Evolutionary conservation across 2,329 filamentous ascomycete genomes (phyloP).

Genomic region (Diaporthe citrichinensis): DNA sequence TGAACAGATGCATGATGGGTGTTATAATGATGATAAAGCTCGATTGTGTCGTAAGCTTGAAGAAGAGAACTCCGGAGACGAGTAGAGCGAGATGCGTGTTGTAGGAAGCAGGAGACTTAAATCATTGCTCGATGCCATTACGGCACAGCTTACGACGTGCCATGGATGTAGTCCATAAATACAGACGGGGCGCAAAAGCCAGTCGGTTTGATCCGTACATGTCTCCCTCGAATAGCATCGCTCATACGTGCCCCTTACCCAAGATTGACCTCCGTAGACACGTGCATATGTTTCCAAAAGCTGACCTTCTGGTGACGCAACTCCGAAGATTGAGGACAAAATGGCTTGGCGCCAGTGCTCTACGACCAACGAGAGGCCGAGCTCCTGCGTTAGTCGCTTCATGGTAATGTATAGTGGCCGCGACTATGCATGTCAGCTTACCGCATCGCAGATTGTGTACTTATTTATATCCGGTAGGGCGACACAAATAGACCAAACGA

Average conservation of each 20-base stretch:
- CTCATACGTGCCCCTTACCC: neutral
- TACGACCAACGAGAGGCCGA: conserved; percentile 3
- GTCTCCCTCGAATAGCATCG: neutral
- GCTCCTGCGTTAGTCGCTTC: conserved; percentile 24
- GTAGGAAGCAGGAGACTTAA: neutral
- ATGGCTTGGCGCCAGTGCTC: neutral
- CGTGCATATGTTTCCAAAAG: conserved; percentile 1
- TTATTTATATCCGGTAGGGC: conserved; percentile 20
- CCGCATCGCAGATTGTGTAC: neutral
- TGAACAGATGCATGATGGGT: conserved; percentile 6
- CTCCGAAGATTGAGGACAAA: neutral
- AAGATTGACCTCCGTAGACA: neutral
- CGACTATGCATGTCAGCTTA: conserved; percentile 34
- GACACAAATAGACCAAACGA: conserved; percentile 26
- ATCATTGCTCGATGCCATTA: neutral
- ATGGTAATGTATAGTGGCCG: neutral
- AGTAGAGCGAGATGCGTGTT: neutral
- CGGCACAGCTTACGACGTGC: neutral
- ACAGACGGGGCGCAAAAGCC: conserved; percentile 3
- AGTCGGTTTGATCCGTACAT: conserved; percentile 24
- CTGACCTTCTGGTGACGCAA: conserved; percentile 5
- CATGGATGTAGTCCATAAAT: conserved; percentile 3
- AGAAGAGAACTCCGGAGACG: neutral
- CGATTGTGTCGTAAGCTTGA: neutral
- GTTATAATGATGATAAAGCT: too few species aligned